Base-by-base conservation (phyloP, 2,329 filamentous ascomycete species). In the Fulvia fulva region DNA sequence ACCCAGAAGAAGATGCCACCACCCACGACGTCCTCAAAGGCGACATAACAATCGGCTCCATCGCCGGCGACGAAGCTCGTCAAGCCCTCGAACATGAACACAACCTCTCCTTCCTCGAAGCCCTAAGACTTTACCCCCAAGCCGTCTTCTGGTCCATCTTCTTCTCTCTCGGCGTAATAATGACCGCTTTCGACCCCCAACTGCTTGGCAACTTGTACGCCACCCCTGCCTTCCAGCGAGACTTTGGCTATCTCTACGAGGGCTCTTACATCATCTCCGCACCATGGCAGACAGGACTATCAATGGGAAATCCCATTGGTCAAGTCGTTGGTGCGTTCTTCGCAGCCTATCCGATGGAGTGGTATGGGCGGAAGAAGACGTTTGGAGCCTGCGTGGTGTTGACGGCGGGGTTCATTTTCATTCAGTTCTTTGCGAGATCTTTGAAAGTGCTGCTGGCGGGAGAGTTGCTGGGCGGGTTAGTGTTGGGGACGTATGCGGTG, bases 131-230 rank as follows among this genome's bases (percentile, higher is more conserved):
- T 7, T 81, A 80, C 59, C 77, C 77, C 0, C 73, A 74, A 43
- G 78, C 78, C 5, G 73, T 77, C 5, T 73, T 69, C 71, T 87
- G 83, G 84, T 83, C 81, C 7, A 74, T 79, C 44, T 84, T 83
- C 65, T 83, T 87, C 62, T 83, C 80, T 4, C 72, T 85, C 2
- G 82, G 82, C 6, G 80, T 86, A 37, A 81, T 86, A 62, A 85
- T 85, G 82, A 57, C 58, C 62, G 73, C 83, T 3, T 88, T 87
- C 65, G 85, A 87, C 67, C 82, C 83, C 0, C 84, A 87, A 68
- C 78, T 88, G 9, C 77, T 87, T 6, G 83, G 83, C 23, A 84
- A 85, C 60, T 77, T 88, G 54, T 87, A 83, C 64, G 80, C 82
- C 2, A 81, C 80, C 51, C 81, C 82, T 0, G 78, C 80, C n/a